These are phyloP conservation scores for Podospora pseudoanserina DNA, from an alignment of 495 filamentous ascomycete genomes.

Conservation along the genomic window DNA sequence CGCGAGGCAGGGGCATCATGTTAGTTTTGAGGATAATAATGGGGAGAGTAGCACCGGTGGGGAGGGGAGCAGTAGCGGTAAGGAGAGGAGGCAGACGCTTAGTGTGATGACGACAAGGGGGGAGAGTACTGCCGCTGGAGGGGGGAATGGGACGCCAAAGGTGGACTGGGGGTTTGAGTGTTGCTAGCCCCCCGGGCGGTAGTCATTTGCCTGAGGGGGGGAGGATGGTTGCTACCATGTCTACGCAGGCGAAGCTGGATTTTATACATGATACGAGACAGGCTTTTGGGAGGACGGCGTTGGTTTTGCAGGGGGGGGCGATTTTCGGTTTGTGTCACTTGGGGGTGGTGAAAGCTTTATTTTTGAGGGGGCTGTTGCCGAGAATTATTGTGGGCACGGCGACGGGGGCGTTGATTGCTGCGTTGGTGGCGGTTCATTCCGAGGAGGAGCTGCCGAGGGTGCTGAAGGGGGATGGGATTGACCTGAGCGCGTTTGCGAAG, in stretches of 20 bases:
- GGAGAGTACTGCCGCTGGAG: neutral
- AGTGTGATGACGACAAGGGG: neutral
- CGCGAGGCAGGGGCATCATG: neutral
- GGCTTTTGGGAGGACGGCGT: conserved; percentile 80
- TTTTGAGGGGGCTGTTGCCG: conserved; percentile 77
- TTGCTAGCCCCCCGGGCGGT: conserved; percentile 6
- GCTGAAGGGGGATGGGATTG: conserved; percentile 73
- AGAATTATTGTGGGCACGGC: conserved; percentile 89
- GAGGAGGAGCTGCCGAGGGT: conserved; percentile 79
- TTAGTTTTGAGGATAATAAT: conserved; percentile 16
- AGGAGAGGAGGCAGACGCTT: neutral
- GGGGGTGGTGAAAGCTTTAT: conserved; percentile 85
- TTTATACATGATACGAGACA: conserved; percentile 86
- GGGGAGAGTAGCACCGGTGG: conserved; percentile 6
- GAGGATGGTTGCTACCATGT: conserved; percentile 41
- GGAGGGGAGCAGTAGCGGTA: neutral
- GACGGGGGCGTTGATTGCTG: conserved; percentile 86
- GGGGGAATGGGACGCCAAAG: neutral
- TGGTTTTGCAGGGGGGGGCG: conserved; percentile 86
- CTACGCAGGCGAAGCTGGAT: conserved; percentile 81
- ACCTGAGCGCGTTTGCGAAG: conserved; percentile 72
- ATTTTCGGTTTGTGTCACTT: conserved; percentile 91
- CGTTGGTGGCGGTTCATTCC: conserved; percentile 81
- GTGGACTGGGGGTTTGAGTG: neutral
- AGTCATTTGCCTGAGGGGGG: conserved; percentile 2